Conservation (phyloP, 2,329 filamentous ascomycete species). For the Stachybotrys elegans region DNA sequence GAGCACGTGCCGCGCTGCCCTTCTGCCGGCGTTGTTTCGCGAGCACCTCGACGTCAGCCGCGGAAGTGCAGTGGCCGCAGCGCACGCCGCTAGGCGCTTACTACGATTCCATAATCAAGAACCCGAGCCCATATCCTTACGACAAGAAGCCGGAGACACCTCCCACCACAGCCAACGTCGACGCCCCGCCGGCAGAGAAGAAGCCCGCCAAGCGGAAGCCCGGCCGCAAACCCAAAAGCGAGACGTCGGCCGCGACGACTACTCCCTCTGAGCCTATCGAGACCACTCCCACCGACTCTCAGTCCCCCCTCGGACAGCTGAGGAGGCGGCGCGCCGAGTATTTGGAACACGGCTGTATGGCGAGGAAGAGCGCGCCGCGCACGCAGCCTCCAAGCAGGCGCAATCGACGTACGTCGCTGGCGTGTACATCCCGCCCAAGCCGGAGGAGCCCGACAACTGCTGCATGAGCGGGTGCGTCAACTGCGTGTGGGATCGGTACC, state of each 20-base stretch:
- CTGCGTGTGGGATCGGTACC: conserved; percentile 90
- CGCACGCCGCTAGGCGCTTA: conserved; percentile 49
- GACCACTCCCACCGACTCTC: conserved; percentile 7
- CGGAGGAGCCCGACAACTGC: conserved; percentile 92
- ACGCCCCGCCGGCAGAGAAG: conserved; percentile 12
- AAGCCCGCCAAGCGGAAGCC: conserved; percentile 22
- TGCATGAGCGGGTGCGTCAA: conserved; percentile 99
- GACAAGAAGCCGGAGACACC: conserved; percentile 38
- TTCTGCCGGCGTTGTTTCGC: no score
- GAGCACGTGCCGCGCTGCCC: no score
- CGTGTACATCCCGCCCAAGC: conserved; percentile 75
- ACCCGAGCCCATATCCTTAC: conserved; percentile 33
- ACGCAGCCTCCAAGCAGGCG: conserved; percentile 51
- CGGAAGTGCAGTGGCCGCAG: conserved; percentile 26
- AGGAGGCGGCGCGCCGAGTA: conserved; percentile 60
- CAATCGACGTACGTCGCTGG: conserved; percentile 67
- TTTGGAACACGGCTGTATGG: conserved; percentile 78
- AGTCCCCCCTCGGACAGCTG: conserved; percentile 31
- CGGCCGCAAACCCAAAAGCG: conserved; percentile 16
- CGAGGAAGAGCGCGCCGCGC: conserved; percentile 62
- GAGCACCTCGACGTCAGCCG: not conserved
- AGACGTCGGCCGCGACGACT: conserved; percentile 6
- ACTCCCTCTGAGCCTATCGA: conserved; percentile 1
- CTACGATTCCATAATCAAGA: conserved; percentile 52
- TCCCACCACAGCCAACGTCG: conserved; percentile 30